Percentiles rank a stretch among this genome's conserved stretches.
Evolutionary conservation across 2,329 filamentous ascomycete species (phyloP).

Genomic region (Beauveria sp.): DNA sequence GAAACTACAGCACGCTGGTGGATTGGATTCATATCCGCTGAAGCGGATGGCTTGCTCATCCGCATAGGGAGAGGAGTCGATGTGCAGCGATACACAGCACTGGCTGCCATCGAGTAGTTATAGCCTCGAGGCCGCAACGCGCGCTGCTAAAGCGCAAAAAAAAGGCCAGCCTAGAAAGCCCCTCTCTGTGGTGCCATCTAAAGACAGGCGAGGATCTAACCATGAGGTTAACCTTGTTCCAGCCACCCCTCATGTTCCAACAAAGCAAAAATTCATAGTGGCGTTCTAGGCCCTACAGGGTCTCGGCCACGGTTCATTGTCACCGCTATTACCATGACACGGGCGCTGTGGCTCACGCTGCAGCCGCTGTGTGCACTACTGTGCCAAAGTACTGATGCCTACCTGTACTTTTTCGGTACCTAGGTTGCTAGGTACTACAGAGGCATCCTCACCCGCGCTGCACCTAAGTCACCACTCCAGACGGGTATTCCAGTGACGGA

Average conservation of each 20-base stretch:
- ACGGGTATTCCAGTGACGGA: too few species aligned
- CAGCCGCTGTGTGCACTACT: background rate
- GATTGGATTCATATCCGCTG: background rate
- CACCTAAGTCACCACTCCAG: background rate
- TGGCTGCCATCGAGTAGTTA: background rate
- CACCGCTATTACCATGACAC: background rate
- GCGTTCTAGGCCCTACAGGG: background rate
- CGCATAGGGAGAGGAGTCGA: too few species aligned
- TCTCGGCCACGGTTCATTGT: background rate
- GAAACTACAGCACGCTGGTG: background rate
- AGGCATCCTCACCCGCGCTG: background rate
- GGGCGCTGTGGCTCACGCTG: background rate
- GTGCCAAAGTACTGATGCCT: background rate
- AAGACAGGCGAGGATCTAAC: constrained; percentile 9
- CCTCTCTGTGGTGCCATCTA: background rate
- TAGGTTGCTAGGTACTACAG: too few species aligned
- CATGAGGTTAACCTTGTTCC: constrained; percentile 12
- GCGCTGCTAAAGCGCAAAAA: too few species aligned
- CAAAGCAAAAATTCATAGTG: background rate
- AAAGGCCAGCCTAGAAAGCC: background rate
- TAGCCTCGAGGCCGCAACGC: too few species aligned
- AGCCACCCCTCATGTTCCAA: background rate
- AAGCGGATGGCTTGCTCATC: background rate
- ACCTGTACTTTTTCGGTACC: too few species aligned
- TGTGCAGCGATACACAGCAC: background rate